A percentile compares a stretch with the other conserved stretches of the same genome.
phyloP scores from a whole-genome alignment of 129 eudicot genomes.

The Scalesia atractyloides region DNA sequence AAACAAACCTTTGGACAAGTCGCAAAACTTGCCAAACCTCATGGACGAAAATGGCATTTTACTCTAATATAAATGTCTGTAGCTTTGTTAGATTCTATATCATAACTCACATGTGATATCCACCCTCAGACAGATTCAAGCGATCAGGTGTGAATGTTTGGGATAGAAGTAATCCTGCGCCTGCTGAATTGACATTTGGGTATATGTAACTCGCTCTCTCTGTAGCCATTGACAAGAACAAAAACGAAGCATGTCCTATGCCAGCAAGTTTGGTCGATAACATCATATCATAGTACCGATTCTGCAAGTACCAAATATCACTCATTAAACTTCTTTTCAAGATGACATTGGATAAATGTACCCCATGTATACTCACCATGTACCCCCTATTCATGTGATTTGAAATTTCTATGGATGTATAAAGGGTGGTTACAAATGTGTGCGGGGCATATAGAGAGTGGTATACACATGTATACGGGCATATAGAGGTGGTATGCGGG shows the following conservation, averaged over 20 bases:
- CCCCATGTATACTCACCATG: too few relatives aligned
- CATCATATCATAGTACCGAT: constrained; percentile 79
- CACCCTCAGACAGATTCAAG: constrained; percentile 77
- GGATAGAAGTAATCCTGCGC: constrained; percentile 82
- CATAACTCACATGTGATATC: constrained; percentile 67
- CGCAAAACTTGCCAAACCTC: too few relatives aligned
- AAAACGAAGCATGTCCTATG: constrained; percentile 91
- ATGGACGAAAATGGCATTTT: too few relatives aligned
- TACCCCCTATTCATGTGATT: too few relatives aligned
- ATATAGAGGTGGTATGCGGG: too few relatives aligned
- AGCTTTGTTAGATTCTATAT: not conserved
- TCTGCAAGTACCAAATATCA: constrained; percentile 46
- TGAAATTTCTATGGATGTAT: too few relatives aligned
- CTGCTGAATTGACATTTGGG: constrained; percentile 92
- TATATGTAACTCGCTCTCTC: constrained; percentile 78
- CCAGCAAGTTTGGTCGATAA: constrained; percentile 89
- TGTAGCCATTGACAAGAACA: constrained; percentile 82
- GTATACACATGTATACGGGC: too few relatives aligned
- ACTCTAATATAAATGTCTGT: too few relatives aligned
- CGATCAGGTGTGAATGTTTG: constrained; percentile 71
- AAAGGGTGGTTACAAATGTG: too few relatives aligned
- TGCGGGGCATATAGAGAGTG: too few relatives aligned
- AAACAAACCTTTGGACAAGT: too few relatives aligned
- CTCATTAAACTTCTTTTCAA: not conserved
- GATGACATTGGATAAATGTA: too few relatives aligned